These are phyloP conservation scores for Exophiala sp. DNA, from an alignment of 2,329 filamentous ascomycete species.

Conservation along the genomic window DNA sequence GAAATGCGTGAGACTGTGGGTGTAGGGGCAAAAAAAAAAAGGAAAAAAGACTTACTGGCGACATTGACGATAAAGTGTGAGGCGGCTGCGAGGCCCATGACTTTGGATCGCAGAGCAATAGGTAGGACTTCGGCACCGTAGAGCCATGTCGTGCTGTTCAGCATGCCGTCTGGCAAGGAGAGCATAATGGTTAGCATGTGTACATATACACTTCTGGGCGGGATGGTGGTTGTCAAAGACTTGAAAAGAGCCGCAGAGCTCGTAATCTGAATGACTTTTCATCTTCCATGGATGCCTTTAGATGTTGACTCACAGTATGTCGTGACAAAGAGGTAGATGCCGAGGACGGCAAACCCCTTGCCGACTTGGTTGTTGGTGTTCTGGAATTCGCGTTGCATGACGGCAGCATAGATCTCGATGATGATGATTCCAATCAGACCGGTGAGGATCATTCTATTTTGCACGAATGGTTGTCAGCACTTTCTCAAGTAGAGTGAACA, in stretches of 20 bases:
- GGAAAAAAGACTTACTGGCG: conserved; percentile 31
- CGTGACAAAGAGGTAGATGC: conserved; percentile 55
- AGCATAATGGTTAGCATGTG: neutral
- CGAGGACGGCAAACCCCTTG: conserved; percentile 55
- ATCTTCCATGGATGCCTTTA: too few relatives aligned
- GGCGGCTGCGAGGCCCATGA: conserved; percentile 77
- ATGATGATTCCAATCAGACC: conserved; percentile 49
- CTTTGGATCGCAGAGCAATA: conserved; percentile 77
- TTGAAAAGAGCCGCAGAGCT: too few relatives aligned
- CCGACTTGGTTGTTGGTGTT: conserved; percentile 50
- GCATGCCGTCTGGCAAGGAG: conserved; percentile 13
- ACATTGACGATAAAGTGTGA: conserved; percentile 66
- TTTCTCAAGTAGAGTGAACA: neutral
- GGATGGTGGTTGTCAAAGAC: too few relatives aligned
- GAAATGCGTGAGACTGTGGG: too few relatives aligned
- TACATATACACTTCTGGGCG: neutral
- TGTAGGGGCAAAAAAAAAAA: too few relatives aligned
- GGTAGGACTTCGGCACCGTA: conserved; percentile 78
- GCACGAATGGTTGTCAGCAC: neutral
- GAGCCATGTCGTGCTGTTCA: conserved; percentile 70
- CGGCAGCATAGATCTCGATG: conserved; percentile 54
- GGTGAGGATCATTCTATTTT: conserved; percentile 50
- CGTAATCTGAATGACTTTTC: too few relatives aligned
- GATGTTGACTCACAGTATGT: conserved; percentile 45
- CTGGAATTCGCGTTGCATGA: conserved; percentile 55